These are phyloP conservation scores for Diaporthe australafricana DNA, from an alignment of 2,329 filamentous ascomycete species.

Conservation along the genomic window DNA sequence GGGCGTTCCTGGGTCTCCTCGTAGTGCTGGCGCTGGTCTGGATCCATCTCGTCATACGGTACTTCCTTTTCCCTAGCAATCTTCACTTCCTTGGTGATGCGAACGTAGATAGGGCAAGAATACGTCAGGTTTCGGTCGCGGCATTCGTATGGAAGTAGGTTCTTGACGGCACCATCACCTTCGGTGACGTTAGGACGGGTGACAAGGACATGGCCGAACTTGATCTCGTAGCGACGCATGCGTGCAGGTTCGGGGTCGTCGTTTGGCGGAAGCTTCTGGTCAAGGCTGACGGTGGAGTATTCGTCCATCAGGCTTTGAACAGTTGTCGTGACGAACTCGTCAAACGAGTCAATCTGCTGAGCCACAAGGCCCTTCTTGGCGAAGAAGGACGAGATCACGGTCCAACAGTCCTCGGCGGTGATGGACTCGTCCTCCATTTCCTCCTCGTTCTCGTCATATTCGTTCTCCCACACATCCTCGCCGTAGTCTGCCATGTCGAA, in stretches of 20 bases:
- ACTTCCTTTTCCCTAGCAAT: slow-evolving; percentile 83
- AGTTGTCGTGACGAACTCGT: slow-evolving; percentile 94
- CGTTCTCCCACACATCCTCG: slow-evolving; percentile 56
- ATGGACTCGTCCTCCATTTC: slow-evolving; percentile 78
- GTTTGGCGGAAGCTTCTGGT: slow-evolving; percentile 86
- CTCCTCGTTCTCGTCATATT: slow-evolving; percentile 71
- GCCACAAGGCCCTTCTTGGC: slow-evolving; percentile 95
- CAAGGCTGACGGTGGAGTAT: slow-evolving; percentile 90
- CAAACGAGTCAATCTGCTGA: slow-evolving; percentile 97
- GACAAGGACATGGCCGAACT: slow-evolving; percentile 90
- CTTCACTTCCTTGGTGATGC: slow-evolving; percentile 86
- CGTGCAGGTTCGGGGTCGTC: slow-evolving; percentile 83
- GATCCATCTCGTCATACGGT: slow-evolving; percentile 75
- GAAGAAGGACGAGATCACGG: slow-evolving; percentile 97
- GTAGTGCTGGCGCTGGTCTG: slow-evolving; percentile 69
- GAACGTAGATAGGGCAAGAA: slow-evolving; percentile 88
- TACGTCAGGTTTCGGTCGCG: slow-evolving; percentile 97
- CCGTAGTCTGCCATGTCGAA: slow-evolving; percentile 67
- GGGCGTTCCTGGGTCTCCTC: slow-evolving; percentile 67
- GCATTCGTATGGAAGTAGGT: slow-evolving; percentile 93
- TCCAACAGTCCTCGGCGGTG: slow-evolving; percentile 98
- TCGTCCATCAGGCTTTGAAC: slow-evolving; percentile 96
- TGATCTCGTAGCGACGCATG: slow-evolving; percentile 93
- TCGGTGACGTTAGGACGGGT: slow-evolving; percentile 93
- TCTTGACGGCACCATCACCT: slow-evolving; percentile 87